Conservation (phyloP, 306 rosid genomes). For the Rosa rugosa region DNA sequence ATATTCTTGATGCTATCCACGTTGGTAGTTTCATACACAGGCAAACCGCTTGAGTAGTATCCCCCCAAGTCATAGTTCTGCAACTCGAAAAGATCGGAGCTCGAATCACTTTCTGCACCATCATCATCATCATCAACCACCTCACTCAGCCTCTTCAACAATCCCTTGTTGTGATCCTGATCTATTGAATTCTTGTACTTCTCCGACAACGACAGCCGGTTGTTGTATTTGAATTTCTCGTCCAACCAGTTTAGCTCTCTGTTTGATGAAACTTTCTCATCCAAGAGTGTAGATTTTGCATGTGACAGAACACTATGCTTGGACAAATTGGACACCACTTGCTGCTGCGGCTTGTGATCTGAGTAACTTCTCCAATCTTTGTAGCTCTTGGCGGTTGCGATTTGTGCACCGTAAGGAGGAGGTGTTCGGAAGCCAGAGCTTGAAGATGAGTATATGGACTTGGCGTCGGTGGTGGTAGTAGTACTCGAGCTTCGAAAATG, state of each 20-base stretch:
- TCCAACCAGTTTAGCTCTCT: slow-evolving; percentile 41
- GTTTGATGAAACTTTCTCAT: slow-evolving; percentile 41
- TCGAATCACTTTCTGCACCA: slow-evolving; percentile 92
- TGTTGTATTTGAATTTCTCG: slow-evolving; percentile 32
- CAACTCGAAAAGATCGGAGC: slow-evolving; percentile 92
- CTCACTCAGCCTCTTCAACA: slow-evolving; percentile 31
- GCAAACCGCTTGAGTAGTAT: slow-evolving; percentile 68
- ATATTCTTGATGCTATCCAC: slow-evolving; percentile 77
- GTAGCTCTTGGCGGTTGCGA: slow-evolving; percentile 63
- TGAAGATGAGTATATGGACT: slow-evolving; percentile 61
- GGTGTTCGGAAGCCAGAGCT: slow-evolving; percentile 83
- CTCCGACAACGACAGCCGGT: slow-evolving; percentile 40
- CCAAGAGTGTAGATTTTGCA: slow-evolving; percentile 34
- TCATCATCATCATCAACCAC: slow-evolving; percentile 38
- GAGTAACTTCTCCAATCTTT: slow-evolving; percentile 59
- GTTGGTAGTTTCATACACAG: slow-evolving; percentile 95
- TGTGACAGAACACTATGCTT: slow-evolving; percentile 16
- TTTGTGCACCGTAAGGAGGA: slow-evolving; percentile 57
- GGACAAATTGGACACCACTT: slow-evolving; percentile 36
- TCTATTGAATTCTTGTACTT: slow-evolving; percentile 41
- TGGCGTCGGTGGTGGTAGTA: slow-evolving; percentile 44
- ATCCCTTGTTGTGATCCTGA: slow-evolving; percentile 36
- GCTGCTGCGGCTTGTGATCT: slow-evolving; percentile 48
- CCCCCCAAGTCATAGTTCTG: slow-evolving; percentile 94
- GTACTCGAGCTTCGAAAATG: slow-evolving; percentile 71